These are phyloP conservation scores for Darksidea phi DNA, from an alignment of 495 filamentous ascomycete genomes.

Conservation along the genomic window DNA sequence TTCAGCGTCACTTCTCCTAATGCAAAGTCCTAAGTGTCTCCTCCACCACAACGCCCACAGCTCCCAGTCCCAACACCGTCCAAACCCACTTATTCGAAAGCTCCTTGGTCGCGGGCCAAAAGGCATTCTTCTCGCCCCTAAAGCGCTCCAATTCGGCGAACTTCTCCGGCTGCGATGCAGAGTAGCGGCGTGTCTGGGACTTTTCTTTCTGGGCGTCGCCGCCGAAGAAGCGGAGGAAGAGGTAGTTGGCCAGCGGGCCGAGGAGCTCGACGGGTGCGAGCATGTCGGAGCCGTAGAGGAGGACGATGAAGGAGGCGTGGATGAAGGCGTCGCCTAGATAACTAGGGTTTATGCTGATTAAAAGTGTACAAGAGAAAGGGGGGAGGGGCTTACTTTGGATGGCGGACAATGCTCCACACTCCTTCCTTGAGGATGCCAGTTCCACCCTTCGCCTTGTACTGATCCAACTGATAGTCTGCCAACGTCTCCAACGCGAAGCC, in stretches of 20 bases:
- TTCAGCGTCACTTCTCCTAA: too few relatives aligned
- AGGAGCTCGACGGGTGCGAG: constrained; percentile 55
- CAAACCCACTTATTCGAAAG: constrained; percentile 56
- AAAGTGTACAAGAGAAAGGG: background rate
- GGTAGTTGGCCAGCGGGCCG: constrained; percentile 57
- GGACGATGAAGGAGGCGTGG: constrained; percentile 51
- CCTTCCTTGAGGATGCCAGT: constrained; percentile 51
- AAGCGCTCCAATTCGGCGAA: constrained; percentile 51
- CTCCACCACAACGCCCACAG: constrained; percentile 28
- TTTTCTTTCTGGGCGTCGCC: constrained; percentile 57
- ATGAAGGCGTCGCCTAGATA: constrained; percentile 59
- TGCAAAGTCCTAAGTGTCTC: constrained; percentile 28
- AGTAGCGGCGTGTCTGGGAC: constrained; percentile 52
- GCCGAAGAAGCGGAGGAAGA: constrained; percentile 55
- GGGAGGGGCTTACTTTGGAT: constrained; percentile 55
- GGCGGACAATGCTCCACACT: constrained; percentile 60
- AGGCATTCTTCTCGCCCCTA: constrained; percentile 51
- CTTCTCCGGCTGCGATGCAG: constrained; percentile 49
- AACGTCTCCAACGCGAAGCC: constrained; percentile 56
- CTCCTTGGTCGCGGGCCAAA: constrained; percentile 55
- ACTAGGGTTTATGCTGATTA: constrained; percentile 39
- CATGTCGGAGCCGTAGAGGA: constrained; percentile 52
- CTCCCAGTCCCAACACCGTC: constrained; percentile 50
- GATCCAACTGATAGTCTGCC: constrained; percentile 54
- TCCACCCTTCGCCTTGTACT: constrained; percentile 41